A percentile compares a stretch with the other conserved stretches of the same genome.
phyloP scores from a whole-genome alignment of 495 filamentous ascomycete species.

The Recurvomyces mirabilis region DNA sequence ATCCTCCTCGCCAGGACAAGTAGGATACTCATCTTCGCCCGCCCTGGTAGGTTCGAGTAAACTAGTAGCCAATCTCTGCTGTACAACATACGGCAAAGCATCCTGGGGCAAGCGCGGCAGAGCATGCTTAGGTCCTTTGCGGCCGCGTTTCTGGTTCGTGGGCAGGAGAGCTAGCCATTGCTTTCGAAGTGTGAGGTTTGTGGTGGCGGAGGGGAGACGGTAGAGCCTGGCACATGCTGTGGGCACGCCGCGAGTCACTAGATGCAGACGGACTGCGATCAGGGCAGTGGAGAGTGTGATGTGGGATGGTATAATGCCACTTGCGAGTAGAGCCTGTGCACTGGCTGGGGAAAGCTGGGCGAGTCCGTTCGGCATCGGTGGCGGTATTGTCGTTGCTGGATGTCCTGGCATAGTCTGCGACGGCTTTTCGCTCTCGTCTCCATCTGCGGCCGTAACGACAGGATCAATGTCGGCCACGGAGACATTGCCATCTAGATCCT shows the following conservation, averaged over 20 bases:
- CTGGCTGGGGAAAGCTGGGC: slow-evolving; percentile 6
- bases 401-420: no score
- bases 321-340: slow-evolving; percentile 13
- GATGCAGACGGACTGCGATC: slow-evolving; percentile 47
- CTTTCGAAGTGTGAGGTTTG: slow-evolving; percentile 35
- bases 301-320: not conserved
- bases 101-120: slow-evolving; percentile 19
- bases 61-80: slow-evolving; percentile 29
- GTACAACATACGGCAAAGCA: slow-evolving; percentile 12
- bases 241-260: slow-evolving; percentile 49
- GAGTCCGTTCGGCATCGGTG: not conserved
- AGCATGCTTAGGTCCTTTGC: slow-evolving; percentile 9
- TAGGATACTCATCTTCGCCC: slow-evolving; percentile 44
- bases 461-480: not conserved
- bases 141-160: slow-evolving; percentile 8
- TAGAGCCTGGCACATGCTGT: slow-evolving; percentile 58
- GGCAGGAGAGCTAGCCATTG: slow-evolving; percentile 42
- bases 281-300: slow-evolving; percentile 26
- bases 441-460: not conserved
- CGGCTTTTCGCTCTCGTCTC: not conserved
- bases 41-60: slow-evolving; percentile 30
- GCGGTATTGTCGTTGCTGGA: not conserved
- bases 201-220: slow-evolving; percentile 43
- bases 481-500: not conserved
- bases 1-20: slow-evolving; percentile 61